These are phyloP conservation scores for Colletotrichum filicis DNA, from an alignment of 2,329 filamentous ascomycete genomes.

Conservation along the genomic window DNA sequence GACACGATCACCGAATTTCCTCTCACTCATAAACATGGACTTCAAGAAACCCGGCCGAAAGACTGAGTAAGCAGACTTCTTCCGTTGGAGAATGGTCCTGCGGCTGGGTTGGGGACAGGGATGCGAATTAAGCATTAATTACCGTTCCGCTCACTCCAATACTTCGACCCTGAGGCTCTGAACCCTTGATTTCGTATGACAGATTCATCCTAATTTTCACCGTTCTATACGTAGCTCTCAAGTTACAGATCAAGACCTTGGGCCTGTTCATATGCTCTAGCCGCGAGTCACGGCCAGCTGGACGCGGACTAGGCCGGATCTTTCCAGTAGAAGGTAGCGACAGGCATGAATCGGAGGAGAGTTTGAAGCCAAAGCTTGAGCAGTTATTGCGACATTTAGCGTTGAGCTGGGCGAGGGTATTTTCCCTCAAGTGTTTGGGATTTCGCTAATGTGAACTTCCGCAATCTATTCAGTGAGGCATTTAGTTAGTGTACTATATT, in stretches of 20 bases:
- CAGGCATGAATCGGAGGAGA: constrained; percentile 6
- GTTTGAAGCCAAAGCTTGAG: constrained; percentile 2
- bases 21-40: no score
- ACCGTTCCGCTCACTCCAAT: not conserved
- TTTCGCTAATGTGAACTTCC: not conserved
- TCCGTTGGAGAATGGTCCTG: not conserved
- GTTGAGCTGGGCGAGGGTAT: not conserved
- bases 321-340: not conserved
- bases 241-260: not conserved
- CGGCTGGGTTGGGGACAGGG: not conserved
- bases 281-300: constrained; percentile 18
- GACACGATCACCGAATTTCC: no score
- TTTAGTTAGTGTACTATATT: not conserved
- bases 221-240: not conserved
- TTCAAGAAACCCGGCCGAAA: not conserved
- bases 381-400: not conserved
- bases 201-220: not conserved
- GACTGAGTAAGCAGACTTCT: not conserved
- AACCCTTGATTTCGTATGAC: not conserved
- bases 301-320: not conserved
- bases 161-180: not conserved
- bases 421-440: no score
- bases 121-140: not conserved
- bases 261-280: not conserved
- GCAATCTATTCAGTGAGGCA: not conserved